phyloP scores from a whole-genome alignment of 148 eudicot genomes.

The Drosera capensis region DNA sequence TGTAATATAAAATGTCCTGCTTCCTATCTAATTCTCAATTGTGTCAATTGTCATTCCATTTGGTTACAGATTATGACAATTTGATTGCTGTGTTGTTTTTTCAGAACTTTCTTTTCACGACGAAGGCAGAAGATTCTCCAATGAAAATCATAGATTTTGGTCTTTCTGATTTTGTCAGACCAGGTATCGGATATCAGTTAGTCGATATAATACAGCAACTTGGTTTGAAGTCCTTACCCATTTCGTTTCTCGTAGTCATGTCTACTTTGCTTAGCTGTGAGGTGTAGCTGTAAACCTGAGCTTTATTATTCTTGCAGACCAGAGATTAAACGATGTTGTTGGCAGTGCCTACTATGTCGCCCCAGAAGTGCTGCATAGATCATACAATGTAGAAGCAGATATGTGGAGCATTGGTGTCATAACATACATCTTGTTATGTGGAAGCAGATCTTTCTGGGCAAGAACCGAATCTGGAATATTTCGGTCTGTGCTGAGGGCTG shows the following conservation, averaged over 20 bases:
- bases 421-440: constrained; percentile 78
- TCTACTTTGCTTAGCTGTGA: no score
- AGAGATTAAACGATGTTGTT: constrained; percentile 80
- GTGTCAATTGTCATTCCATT: not conserved
- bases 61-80: not conserved
- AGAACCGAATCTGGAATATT: constrained; percentile 92
- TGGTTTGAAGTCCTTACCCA: not conserved
- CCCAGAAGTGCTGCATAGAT: constrained; percentile 89
- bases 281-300: not conserved
- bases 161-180: constrained; percentile 69
- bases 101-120: constrained; percentile 85
- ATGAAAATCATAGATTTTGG: constrained; percentile 92
- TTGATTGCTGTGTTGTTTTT: constrained; percentile 9
- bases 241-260: not conserved
- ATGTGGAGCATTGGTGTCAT: constrained; percentile 94
- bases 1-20: no score
- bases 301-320: constrained; percentile 36
- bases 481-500: constrained; percentile 78
- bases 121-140: constrained; percentile 57
- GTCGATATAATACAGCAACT: not conserved
- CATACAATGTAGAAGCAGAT: constrained; percentile 78
- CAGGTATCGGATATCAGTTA: constrained; percentile 35
- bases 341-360: constrained; percentile 97
- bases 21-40: no score
- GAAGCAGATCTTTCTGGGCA: constrained; percentile 91